Evolutionary conservation across 2,329 filamentous ascomycete species (phyloP), one percentile per base, ranked within the genome.

Genomic region (Aspergillus sp.): DNA sequence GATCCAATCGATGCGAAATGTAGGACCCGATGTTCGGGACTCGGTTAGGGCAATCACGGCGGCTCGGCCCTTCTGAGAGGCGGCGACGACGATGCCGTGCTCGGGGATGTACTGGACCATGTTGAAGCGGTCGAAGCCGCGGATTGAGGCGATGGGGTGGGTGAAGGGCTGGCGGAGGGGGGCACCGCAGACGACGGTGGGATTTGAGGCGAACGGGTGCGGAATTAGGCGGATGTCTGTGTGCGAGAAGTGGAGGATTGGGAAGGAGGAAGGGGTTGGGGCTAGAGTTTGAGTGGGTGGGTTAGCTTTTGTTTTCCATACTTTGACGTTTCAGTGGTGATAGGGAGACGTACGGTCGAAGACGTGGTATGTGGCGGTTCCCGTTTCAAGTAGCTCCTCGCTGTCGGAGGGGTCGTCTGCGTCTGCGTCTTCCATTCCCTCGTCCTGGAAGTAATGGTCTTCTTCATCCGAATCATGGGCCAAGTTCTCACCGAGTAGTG

Each of bases 81-180:
- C 87, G 2, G 86, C 77, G 28, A 88, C 72, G 30, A 89, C 81
- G 50, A 88, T 74, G 3, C 86, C 85, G 5, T 88, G 76, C 43
- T 87, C 82, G 0, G 86, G 84, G 17, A 89, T 82, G 55, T 87
- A 82, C 13, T 82, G 80, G 25, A 82, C 75, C 80, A 87, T 83
- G 69, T 86, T 87, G 43, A 88, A 79, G 7, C 87, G 83, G 61
- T 86, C 82, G 50, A 70, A 76, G 50, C 66, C 54, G 19, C 62
- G 59, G 34, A 71, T 69, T 22, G 69, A 68, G 1, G 68, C 65
- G 8, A 69, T 61, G 51, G 67, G 64, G 49, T 66, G 71, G 38
- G 65, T 66, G 58, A 72, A 68, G 54, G 56, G 70, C 64, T 74
- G 74, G 17, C 66, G 66, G 7, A 79, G 66, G 13, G 74, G 69